Conservation (phyloP, 2,329 filamentous ascomycete species). For the Didymella arachidicola region DNA sequence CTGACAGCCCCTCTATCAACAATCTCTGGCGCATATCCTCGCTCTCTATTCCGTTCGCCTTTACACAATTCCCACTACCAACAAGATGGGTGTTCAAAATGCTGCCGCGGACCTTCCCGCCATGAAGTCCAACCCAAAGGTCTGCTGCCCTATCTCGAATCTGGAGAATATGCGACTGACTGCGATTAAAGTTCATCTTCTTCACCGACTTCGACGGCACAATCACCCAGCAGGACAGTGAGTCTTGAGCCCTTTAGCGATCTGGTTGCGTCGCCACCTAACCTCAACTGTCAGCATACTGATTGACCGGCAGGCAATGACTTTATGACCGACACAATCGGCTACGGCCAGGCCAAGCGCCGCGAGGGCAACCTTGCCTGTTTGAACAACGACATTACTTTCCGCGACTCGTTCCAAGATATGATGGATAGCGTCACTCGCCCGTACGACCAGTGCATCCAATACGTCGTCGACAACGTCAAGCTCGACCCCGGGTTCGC, state of each 20-base stretch:
- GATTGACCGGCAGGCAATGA: conserved; percentile 64
- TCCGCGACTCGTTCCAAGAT: conserved; percentile 83
- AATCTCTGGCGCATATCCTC: conserved; percentile 9
- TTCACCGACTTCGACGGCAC: conserved; percentile 99
- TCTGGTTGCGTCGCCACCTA: conserved; percentile 23
- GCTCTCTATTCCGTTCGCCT: conserved; percentile 7
- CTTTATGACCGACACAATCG: conserved; percentile 85
- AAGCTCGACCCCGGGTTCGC: conserved; percentile 87
- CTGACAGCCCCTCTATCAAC: conserved; percentile 18
- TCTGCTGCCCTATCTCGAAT: conserved; percentile 14
- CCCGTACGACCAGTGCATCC: conserved; percentile 83
- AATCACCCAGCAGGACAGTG: conserved; percentile 77
- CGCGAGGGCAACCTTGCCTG: conserved; percentile 78
- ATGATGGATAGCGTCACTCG: conserved; percentile 89
- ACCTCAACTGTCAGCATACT: conserved; percentile 15
- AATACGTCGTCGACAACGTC: conserved; percentile 80
- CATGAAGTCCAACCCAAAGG: conserved; percentile 67
- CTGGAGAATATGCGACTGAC: conserved; percentile 26
- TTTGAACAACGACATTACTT: conserved; percentile 72
- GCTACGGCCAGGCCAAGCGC: conserved; percentile 77
- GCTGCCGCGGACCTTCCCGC: conserved; percentile 52
- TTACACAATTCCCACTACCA: conserved; percentile 4
- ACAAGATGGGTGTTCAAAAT: conserved; percentile 47
- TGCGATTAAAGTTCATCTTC: conserved; percentile 76
- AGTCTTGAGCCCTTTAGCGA: conserved; percentile 39